These are phyloP conservation scores for Claviceps sp. DNA, from an alignment of 2,329 filamentous ascomycete genomes.

Conservation along the genomic window DNA sequence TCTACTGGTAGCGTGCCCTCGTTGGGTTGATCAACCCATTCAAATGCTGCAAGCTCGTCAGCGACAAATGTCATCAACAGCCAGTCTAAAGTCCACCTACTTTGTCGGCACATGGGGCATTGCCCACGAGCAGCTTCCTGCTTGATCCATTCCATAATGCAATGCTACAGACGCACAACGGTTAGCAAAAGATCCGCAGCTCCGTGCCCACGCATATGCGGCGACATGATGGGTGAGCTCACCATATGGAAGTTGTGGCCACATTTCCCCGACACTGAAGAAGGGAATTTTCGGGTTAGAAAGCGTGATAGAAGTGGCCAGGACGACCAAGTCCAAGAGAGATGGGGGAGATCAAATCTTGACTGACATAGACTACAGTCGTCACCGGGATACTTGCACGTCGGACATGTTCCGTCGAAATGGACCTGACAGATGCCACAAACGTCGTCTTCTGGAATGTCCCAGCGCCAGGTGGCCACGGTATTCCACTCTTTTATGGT, in stretches of 20 bases:
- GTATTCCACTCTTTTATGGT: slow-evolving; percentile 87
- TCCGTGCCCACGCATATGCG: not conserved
- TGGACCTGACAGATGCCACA: slow-evolving; percentile 97
- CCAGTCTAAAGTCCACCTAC: slow-evolving; percentile 29
- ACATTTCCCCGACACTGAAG: slow-evolving; percentile 84
- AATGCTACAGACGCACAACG: slow-evolving; percentile 50
- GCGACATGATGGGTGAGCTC: slow-evolving; percentile 13
- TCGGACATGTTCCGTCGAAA: slow-evolving; percentile 94
- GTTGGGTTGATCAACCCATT: slow-evolving; percentile 25
- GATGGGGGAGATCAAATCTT: not conserved
- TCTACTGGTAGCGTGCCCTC: slow-evolving; percentile 16
- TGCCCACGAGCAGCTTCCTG: slow-evolving; percentile 87
- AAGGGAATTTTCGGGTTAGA: not conserved
- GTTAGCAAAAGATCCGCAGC: slow-evolving; percentile 1
- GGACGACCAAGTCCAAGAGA: not conserved
- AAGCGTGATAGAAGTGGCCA: not conserved
- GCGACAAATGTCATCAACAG: not conserved
- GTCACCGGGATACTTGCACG: slow-evolving; percentile 94
- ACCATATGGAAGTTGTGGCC: slow-evolving; percentile 98
- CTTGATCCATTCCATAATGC: slow-evolving; percentile 90
- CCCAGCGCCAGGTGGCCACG: slow-evolving; percentile 94
- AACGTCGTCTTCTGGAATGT: slow-evolving; percentile 92
- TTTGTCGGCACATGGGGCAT: slow-evolving; percentile 96
- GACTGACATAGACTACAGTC: slow-evolving; percentile 77
- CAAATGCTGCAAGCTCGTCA: slow-evolving; percentile 20